These are phyloP conservation scores for Coelastrella sp. DNA, from an alignment of 139 green algal species.

Conservation along the genomic window DNA sequence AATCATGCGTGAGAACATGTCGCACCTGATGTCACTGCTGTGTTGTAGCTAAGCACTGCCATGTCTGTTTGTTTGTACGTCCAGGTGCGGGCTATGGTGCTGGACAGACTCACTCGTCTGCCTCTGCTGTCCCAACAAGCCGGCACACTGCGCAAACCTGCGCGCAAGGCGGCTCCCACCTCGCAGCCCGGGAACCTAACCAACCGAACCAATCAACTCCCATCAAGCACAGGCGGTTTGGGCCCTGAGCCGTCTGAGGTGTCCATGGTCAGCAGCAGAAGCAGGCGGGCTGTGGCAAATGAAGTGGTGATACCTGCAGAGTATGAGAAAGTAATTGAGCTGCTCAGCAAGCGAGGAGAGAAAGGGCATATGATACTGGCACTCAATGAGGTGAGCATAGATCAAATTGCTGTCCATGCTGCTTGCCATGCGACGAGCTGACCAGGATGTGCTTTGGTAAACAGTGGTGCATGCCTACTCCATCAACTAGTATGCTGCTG, in stretches of 20 bases:
- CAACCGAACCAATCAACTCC: not conserved
- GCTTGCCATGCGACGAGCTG: too few species aligned
- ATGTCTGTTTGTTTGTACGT: not conserved
- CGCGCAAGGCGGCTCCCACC: not conserved
- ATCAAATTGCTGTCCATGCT: not conserved
- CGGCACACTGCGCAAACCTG: not conserved
- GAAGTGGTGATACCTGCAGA: constrained; percentile 58
- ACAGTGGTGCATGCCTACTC: not conserved
- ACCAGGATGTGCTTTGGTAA: too few species aligned
- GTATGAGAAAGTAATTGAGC: constrained; percentile 74
- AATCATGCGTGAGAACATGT: too few species aligned
- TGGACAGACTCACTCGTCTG: not conserved
- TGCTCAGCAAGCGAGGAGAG: constrained; percentile 68
- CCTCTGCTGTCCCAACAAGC: not conserved
- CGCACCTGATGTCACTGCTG: too few species aligned
- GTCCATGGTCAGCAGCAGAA: not conserved
- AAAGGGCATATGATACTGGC: constrained; percentile 68
- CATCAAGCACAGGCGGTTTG: not conserved
- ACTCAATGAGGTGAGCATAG: constrained; percentile 55
- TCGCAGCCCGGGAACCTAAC: not conserved
- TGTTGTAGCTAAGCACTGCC: too few species aligned
- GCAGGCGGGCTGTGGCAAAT: constrained; percentile 39
- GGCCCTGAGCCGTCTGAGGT: not conserved
- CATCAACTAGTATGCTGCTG: not conserved
- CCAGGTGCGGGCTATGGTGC: not conserved